Evolutionary conservation across 2,329 filamentous ascomycete species (phyloP).

Genomic region (Mycosphaerelloides madeirae): DNA sequence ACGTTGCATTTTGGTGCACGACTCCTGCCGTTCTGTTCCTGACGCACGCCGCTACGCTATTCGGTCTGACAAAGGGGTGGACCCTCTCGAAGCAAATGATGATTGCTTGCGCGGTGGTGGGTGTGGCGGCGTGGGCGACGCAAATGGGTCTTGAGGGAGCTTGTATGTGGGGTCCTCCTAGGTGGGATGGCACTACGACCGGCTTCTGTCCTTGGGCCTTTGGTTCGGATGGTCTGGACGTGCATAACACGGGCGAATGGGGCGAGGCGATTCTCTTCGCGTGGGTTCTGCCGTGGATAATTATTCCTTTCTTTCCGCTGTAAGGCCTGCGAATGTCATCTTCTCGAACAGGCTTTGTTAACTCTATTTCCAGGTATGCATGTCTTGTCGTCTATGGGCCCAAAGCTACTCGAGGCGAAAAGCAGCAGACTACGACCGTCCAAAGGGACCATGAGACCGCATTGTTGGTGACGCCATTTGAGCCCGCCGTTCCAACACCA

Average conservation of each 20-base stretch:
- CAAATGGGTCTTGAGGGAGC: not conserved
- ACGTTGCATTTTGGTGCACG: not conserved
- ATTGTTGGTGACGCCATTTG: no score
- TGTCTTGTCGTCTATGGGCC: not conserved
- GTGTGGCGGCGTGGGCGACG: not conserved
- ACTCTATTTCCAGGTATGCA: not conserved
- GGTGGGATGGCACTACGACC: no score
- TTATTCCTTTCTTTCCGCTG: not conserved
- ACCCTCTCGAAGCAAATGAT: no score
- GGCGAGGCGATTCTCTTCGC: not conserved
- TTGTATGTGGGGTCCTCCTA: not conserved
- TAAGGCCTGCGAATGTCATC: no score
- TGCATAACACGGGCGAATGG: not conserved
- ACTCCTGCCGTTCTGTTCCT: not conserved
- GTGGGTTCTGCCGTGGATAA: not conserved
- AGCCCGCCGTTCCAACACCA: no score
- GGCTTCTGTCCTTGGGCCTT: not conserved
- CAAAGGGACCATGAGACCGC: no score
- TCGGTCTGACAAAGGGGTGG: not conserved
- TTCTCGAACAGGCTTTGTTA: no score
- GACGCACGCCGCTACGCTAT: not conserved
- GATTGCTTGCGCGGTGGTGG: not conserved
- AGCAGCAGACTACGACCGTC: no score
- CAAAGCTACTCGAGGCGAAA: not conserved
- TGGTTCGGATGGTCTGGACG: not conserved